phyloP scores from a whole-genome alignment of 495 filamentous ascomycete genomes.

The Pyrenopolyporus hunteri region DNA sequence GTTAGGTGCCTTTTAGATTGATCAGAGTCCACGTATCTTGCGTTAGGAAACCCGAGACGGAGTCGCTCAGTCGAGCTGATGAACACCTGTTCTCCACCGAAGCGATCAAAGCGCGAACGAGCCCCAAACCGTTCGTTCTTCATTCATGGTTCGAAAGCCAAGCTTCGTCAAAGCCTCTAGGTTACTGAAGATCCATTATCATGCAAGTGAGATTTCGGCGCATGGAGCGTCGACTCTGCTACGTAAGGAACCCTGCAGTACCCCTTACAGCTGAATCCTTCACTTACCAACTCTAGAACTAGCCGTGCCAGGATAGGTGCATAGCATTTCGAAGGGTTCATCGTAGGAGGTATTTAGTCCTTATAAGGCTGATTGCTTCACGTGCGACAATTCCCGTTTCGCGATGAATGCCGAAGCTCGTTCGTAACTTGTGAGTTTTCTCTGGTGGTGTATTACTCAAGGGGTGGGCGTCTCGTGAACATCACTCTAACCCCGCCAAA shows the following conservation, averaged over 20 bases:
- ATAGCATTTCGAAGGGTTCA: neutral
- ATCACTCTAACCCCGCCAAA: too few species aligned
- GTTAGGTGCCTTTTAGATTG: too few species aligned
- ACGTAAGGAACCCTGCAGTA: too few species aligned
- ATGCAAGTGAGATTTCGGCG: slow-evolving; percentile 10
- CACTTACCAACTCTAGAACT: too few species aligned
- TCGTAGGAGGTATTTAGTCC: neutral
- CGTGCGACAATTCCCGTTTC: slow-evolving; percentile 23
- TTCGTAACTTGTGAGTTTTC: too few species aligned
- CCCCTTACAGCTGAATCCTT: slow-evolving; percentile 4
- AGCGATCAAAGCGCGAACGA: slow-evolving; percentile 16
- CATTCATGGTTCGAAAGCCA: slow-evolving; percentile 14
- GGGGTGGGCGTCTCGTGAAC: too few species aligned
- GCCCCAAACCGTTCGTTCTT: slow-evolving; percentile 17
- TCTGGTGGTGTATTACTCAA: too few species aligned
- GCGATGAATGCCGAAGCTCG: slow-evolving; percentile 6
- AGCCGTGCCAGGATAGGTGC: slow-evolving; percentile 18
- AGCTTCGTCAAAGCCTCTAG: neutral
- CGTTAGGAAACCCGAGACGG: too few species aligned
- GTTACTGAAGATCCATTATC: slow-evolving; percentile 6
- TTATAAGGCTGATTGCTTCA: neutral
- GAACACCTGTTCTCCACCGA: slow-evolving; percentile 4
- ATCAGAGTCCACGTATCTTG: too few species aligned
- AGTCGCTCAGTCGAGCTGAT: slow-evolving; percentile 16
- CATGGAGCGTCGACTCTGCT: neutral